Percentiles rank a stretch among this genome's conserved stretches.
phyloP scores from a whole-genome alignment of 2,329 filamentous ascomycete genomes.

The Simplicillium aogashimaense region DNA sequence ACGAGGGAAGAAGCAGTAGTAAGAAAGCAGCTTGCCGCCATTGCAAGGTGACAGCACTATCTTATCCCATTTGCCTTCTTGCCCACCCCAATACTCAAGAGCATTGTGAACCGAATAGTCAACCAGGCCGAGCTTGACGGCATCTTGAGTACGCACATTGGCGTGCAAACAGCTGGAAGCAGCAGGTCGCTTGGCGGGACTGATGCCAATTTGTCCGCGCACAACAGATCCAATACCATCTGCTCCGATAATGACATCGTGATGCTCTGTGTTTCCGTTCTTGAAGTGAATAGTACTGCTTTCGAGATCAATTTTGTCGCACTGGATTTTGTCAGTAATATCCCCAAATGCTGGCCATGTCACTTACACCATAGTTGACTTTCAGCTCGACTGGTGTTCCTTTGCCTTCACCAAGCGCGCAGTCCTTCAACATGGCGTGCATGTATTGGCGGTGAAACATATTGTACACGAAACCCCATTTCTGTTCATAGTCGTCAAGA shows the following conservation, averaged over 20 bases:
- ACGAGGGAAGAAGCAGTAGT: conserved; percentile 60
- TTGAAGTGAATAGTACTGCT: conserved; percentile 39
- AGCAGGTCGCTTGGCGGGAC: conserved; percentile 47
- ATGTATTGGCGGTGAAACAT: conserved; percentile 63
- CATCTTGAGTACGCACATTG: conserved; percentile 54
- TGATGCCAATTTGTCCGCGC: conserved; percentile 52
- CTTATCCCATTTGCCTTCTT: conserved; percentile 54
- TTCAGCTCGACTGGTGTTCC: conserved; percentile 42
- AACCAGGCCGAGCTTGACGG: conserved; percentile 46
- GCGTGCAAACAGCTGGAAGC: conserved; percentile 54
- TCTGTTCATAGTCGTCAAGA: conserved; percentile 53
- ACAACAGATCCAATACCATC: conserved; percentile 60
- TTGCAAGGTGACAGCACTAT: conserved; percentile 63
- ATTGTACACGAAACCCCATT: conserved; percentile 56
- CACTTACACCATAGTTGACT: conserved; percentile 43
- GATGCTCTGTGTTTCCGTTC: conserved; percentile 36
- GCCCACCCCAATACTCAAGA: conserved; percentile 62
- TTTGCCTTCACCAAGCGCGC: conserved; percentile 42
- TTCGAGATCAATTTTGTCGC: conserved; percentile 40
- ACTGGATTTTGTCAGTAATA: conserved; percentile 17
- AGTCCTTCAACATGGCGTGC: conserved; percentile 56
- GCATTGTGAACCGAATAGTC: conserved; percentile 52
- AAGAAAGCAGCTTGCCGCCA: conserved; percentile 52
- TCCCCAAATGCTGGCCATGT: neutral
- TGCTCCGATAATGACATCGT: conserved; percentile 54